Evolutionary conservation across 805 yeast species (phyloP).

Genomic region (Yarrowia sp.): DNA sequence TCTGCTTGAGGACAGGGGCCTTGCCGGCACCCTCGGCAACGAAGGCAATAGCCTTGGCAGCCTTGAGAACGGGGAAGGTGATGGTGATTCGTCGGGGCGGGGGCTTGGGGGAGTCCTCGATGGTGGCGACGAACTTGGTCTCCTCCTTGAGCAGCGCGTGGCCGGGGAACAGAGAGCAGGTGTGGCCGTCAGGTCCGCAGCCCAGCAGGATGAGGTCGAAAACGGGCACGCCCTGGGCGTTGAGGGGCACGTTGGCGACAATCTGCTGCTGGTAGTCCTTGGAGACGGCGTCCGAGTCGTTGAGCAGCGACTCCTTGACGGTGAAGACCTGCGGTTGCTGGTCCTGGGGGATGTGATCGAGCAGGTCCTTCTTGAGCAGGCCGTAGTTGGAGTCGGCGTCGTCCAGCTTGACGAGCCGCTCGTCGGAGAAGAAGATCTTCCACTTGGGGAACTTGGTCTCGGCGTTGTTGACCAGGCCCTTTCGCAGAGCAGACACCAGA

Average conservation of each 20-base stretch:
- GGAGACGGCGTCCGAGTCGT: conserved; percentile 57
- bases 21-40: conserved; percentile 90
- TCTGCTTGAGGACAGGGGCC: conserved; percentile 65
- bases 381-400: conserved; percentile 87
- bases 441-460: conserved; percentile 40
- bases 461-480: conserved; percentile 61
- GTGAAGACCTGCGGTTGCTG: conserved; percentile 60
- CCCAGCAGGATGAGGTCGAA: conserved; percentile 76
- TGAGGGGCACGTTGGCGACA: conserved; percentile 46
- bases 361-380: conserved; percentile 63
- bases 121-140: conserved; percentile 53
- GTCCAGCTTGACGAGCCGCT: conserved; percentile 79
- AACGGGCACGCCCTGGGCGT: conserved; percentile 43
- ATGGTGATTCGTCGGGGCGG: conserved; percentile 90
- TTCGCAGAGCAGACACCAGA: conserved; percentile 63
- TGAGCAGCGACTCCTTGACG: conserved; percentile 60
- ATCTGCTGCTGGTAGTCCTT: conserved; percentile 57
- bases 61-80: conserved; percentile 71
- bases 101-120: conserved; percentile 87
- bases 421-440: conserved; percentile 83
- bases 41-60: conserved; percentile 60
- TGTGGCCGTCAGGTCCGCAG: conserved; percentile 95
- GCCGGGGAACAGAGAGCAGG: conserved; percentile 89
- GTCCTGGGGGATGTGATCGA: conserved; percentile 45
- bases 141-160: conserved; percentile 63